phyloP scores from a whole-genome alignment of 1,139 yeast genomes.

The Yamadazyma aaseri region DNA sequence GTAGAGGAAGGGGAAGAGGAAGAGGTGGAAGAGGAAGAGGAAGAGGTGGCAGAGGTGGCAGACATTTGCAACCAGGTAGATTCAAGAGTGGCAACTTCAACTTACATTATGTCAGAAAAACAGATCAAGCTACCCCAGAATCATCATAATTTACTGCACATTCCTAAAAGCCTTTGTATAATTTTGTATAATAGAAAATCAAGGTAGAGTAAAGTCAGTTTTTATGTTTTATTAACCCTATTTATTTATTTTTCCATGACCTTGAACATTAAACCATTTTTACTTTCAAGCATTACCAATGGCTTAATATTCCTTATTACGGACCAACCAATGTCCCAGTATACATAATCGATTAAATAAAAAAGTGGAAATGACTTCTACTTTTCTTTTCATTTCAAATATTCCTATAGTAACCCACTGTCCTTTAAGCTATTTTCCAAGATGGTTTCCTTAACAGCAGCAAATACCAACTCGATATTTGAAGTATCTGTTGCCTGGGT shows the following conservation, averaged over 20 bases:
- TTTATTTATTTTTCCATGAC: background rate
- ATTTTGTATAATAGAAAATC: constrained; percentile 1
- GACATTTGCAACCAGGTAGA: background rate
- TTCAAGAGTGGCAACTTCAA: constrained; percentile 1
- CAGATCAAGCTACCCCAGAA: background rate
- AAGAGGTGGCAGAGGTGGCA: constrained; percentile 9
- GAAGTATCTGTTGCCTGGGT: constrained; percentile 95
- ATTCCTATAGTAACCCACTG: constrained; percentile 66
- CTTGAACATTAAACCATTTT: too few species aligned
- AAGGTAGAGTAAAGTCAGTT: background rate
- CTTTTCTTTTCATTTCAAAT: background rate
- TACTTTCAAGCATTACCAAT: too few species aligned
- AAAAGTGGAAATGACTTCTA: too few species aligned
- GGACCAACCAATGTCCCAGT: too few species aligned
- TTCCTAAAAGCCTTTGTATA: background rate
- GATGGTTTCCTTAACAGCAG: constrained; percentile 87
- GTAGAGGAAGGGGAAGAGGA: constrained; percentile 9
- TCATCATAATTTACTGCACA: background rate
- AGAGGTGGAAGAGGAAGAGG: constrained; percentile 19
- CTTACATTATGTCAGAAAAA: constrained; percentile 26
- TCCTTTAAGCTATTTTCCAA: constrained; percentile 82
- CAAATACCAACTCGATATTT: constrained; percentile 83
- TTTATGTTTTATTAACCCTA: background rate
- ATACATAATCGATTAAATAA: too few species aligned
- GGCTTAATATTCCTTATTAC: too few species aligned